A percentile compares a stretch with the other conserved stretches of the same genome.
Evolutionary conservation across 768 basidiomycete genomes (phyloP).

Genomic region (Podaxis sp.): DNA sequence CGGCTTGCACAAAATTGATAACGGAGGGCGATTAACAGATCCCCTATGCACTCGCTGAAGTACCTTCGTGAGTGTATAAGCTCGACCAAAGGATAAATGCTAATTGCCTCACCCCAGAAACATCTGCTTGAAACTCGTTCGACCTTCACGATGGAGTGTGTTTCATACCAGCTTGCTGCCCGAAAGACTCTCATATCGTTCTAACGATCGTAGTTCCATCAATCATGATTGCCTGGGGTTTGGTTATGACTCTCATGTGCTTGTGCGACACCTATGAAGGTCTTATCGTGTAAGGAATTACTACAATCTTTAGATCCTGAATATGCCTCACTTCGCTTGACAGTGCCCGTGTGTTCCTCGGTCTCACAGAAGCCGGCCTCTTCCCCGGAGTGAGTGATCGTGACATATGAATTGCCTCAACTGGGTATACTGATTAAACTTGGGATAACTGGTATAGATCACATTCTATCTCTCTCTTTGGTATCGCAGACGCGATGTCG

Average conservation of each 20-base stretch:
- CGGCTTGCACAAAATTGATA: neutral
- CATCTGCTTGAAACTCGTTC: slow-evolving; percentile 31
- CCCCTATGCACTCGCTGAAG: slow-evolving; percentile 34
- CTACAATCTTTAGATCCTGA: neutral
- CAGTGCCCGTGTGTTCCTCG: slow-evolving; percentile 40
- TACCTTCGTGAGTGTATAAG: slow-evolving; percentile 29
- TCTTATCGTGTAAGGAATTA: slow-evolving; percentile 24
- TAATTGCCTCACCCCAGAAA: slow-evolving; percentile 22
- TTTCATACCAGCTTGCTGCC: neutral
- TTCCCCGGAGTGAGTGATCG: slow-evolving; percentile 34
- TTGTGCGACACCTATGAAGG: slow-evolving; percentile 30
- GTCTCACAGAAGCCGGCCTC: slow-evolving; percentile 38
- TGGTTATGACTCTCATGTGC: slow-evolving; percentile 33
- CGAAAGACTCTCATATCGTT: neutral
- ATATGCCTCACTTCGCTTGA: neutral
- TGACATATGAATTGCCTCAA: neutral
- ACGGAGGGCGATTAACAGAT: slow-evolving; percentile 18
- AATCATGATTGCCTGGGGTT: slow-evolving; percentile 35
- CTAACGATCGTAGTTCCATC: slow-evolving; percentile 25
- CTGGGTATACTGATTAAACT: neutral
- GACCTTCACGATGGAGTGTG: slow-evolving; percentile 34
- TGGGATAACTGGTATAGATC: slow-evolving; percentile 24
- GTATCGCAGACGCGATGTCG: slow-evolving; percentile 61
- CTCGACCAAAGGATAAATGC: neutral
- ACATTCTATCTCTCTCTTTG: slow-evolving; percentile 54